Conservation (phyloP, 805 yeast species). For the Sugiyamaella marilandica region DNA sequence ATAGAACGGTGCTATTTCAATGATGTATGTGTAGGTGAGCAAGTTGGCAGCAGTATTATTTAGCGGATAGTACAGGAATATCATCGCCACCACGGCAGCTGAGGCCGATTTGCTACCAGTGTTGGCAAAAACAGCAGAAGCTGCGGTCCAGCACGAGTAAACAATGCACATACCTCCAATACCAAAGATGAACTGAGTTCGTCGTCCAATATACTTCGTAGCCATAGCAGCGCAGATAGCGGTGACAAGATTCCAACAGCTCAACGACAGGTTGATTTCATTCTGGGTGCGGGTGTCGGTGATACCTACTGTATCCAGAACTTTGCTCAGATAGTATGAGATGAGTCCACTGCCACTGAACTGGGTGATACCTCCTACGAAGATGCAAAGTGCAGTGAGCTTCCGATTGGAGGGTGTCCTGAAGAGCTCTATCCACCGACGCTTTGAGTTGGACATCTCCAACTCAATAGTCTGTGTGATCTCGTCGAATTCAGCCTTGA, state of each 20-base stretch:
- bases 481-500: slow-evolving; percentile 30
- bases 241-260: slow-evolving; percentile 32
- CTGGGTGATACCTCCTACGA: slow-evolving; percentile 16
- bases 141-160: slow-evolving; percentile 49
- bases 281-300: slow-evolving; percentile 27
- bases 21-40: slow-evolving; percentile 9
- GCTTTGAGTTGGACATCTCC: slow-evolving; percentile 48
- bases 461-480: slow-evolving; percentile 39
- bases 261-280: slow-evolving; percentile 19
- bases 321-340: slow-evolving; percentile 45
- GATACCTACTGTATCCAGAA: slow-evolving; percentile 51
- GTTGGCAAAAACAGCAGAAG: slow-evolving; percentile 45
- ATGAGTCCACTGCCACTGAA: slow-evolving; percentile 19
- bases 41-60: slow-evolving; percentile 5
- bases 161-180: slow-evolving; percentile 51
- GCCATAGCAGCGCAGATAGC: slow-evolving; percentile 58
- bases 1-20: slow-evolving; percentile 23
- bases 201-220: slow-evolving; percentile 59
- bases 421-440: slow-evolving; percentile 20
- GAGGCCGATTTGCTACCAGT: slow-evolving; percentile 38
- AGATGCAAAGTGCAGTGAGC: slow-evolving; percentile 9
- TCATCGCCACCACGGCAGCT: slow-evolving; percentile 48
- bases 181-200: slow-evolving; percentile 57
- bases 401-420: slow-evolving; percentile 11
- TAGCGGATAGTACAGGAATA: slow-evolving; percentile 35